Base-by-base conservation (phyloP, 805 yeast species). In the Nakazawaea siamensis region DNA sequence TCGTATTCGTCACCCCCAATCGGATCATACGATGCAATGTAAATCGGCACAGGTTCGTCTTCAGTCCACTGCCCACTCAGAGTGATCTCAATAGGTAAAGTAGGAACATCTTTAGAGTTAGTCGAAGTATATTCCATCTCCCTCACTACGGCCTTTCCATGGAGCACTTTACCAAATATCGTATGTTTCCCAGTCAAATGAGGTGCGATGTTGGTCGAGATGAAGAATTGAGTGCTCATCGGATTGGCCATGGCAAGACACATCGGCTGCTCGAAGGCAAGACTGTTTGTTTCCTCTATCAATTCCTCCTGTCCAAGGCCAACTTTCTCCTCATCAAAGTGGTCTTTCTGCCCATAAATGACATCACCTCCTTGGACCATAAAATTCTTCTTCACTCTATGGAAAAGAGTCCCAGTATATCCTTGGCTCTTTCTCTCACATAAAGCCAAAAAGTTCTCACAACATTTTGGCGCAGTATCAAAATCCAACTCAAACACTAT, bases 121-220 rank as follows among this genome's bases (percentile, higher is more conserved):
- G 68, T 64, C 5, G 56, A 45, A 2, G 67, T 63, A 30, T 64
- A 60, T 51, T 82, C 94, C 15, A 80, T 58, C 18, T 75, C 76
- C 46, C 88, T 63, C 0, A 82, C 66, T 1, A 81, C 80, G 2
- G 80, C 76, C 51, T 78, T 80, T 13, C 85, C 94, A 45, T 63
- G 65, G 6, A 62, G 46, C 9, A 86, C 87, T 38, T 59, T 61
- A 2, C 95, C 96, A 56, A 87, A 80, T 2, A 84, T 76, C 0
- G 88, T 64, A 49, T 84, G 88, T 45, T 79, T 80, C 1, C 85
- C 84, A 28, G 69, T 73, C 39, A 87, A 58, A 55, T 86, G 95
- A 1, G 85, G 80, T 7, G 78, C 70, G 2, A 85, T 71, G 35
- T 64, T 70, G 1, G 87, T 77, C 9, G 78, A 72, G 28, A 83